Percentiles rank a stretch among this genome's conserved stretches.
These are phyloP conservation scores for Cicer judaicum DNA, from an alignment of 306 rosid species.

Conservation along the genomic window DNA sequence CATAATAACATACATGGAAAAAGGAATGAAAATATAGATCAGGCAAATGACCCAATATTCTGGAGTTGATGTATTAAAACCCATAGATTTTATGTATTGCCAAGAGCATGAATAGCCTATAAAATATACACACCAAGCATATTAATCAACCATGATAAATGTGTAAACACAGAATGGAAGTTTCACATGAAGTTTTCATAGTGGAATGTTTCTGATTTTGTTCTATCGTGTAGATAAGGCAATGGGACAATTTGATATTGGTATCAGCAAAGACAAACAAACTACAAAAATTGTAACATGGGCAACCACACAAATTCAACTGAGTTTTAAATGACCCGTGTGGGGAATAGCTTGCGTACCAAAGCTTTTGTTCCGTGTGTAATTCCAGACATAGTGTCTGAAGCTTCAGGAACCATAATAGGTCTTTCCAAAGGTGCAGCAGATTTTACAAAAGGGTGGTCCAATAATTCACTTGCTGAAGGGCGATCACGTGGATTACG, in stretches of 20 bases:
- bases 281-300: constrained; percentile 9
- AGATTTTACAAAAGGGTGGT: constrained; percentile 87
- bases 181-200: constrained; percentile 17
- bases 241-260: not conserved
- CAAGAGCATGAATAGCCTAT: constrained; percentile 11
- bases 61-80: not conserved
- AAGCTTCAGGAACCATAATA: constrained; percentile 55
- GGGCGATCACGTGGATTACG: constrained; percentile 91
- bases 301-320: constrained; percentile 23
- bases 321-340: not conserved
- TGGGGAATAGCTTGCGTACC: constrained; percentile 54
- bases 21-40: constrained; percentile 21
- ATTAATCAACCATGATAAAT: constrained; percentile 5
- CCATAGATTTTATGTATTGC: not conserved
- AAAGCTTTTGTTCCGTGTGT: constrained; percentile 70
- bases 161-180: constrained; percentile 4
- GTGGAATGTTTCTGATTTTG: constrained; percentile 3
- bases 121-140: constrained; percentile 1
- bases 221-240: constrained; percentile 9
- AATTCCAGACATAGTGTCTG: constrained; percentile 60
- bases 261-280: constrained; percentile 8
- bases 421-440: constrained; percentile 91
- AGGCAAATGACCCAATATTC: not conserved
- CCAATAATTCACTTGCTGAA: constrained; percentile 76
- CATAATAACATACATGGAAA: not conserved